Evolutionary conservation across 2,329 filamentous ascomycete species (phyloP).

Genomic region (Penicillium rolfsii): DNA sequence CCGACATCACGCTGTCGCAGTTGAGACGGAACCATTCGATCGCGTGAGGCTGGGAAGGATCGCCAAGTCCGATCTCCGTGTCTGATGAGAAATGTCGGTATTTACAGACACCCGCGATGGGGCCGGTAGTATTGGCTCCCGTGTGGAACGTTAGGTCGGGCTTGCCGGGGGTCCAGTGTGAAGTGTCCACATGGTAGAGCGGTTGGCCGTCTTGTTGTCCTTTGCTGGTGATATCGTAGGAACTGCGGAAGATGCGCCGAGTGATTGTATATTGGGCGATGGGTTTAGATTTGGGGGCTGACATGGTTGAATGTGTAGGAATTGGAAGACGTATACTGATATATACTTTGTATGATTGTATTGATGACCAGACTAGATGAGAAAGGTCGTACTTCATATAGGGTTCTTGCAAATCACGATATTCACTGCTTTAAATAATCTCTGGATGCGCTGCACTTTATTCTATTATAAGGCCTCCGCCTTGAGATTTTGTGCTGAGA

Average conservation of each 20-base stretch:
- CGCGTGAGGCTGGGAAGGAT: slow-evolving; percentile 28
- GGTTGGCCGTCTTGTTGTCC: slow-evolving; percentile 15
- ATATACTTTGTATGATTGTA: not conserved
- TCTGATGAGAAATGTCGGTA: slow-evolving; percentile 39
- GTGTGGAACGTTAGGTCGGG: slow-evolving; percentile 41
- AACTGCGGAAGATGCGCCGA: slow-evolving; percentile 25
- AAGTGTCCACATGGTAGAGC: slow-evolving; percentile 35
- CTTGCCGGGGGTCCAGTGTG: slow-evolving; percentile 34
- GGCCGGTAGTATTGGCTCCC: slow-evolving; percentile 30
- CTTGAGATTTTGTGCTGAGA: not conserved
- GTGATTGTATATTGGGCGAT: slow-evolving; percentile 30
- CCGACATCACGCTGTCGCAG: slow-evolving; percentile 29
- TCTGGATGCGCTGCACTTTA: not conserved
- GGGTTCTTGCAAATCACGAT: not conserved
- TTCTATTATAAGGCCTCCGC: not conserved
- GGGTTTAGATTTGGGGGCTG: not conserved
- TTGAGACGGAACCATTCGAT: slow-evolving; percentile 39
- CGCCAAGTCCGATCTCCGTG: slow-evolving; percentile 38
- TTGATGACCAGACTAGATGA: not conserved
- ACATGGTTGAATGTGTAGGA: not conserved
- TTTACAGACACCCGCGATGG: slow-evolving; percentile 37
- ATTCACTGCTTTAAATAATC: not conserved
- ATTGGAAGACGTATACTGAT: not conserved
- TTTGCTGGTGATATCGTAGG: slow-evolving; percentile 31
- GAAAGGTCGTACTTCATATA: not conserved